These are phyloP conservation scores for Cutaneotrichosporon arboriforme DNA, from an alignment of 1,284 basidiomycete species.

Conservation along the genomic window DNA sequence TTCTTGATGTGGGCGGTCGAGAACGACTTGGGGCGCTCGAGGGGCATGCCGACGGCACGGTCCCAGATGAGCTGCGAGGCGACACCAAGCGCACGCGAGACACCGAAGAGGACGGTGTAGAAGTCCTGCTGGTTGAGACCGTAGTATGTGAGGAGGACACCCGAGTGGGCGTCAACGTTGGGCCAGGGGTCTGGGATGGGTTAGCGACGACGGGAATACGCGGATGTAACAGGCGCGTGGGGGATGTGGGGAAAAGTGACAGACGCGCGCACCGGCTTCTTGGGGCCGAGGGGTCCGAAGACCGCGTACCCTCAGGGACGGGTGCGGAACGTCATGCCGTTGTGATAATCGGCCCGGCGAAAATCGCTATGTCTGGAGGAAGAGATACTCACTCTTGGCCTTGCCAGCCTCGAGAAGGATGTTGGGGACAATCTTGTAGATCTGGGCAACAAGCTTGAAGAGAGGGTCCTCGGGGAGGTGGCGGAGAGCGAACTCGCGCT, in stretches of 20 bases:
- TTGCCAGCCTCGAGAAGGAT: slow-evolving; percentile 91
- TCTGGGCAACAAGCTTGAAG: slow-evolving; percentile 88
- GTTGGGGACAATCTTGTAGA: slow-evolving; percentile 87
- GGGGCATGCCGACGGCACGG: slow-evolving; percentile 72
- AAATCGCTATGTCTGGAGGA: not conserved
- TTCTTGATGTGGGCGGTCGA: slow-evolving; percentile 49
- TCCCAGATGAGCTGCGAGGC: slow-evolving; percentile 89
- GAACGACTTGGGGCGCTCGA: slow-evolving; percentile 51
- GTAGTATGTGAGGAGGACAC: slow-evolving; percentile 78
- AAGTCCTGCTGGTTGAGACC: slow-evolving; percentile 80
- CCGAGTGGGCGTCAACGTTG: slow-evolving; percentile 96
- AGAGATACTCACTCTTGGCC: slow-evolving; percentile 63
- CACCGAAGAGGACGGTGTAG: slow-evolving; percentile 96
- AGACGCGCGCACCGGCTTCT: not conserved
- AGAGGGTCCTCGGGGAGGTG: slow-evolving; percentile 79
- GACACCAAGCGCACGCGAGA: slow-evolving; percentile 87
- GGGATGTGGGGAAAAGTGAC: too few relatives aligned
- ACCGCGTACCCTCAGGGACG: not conserved
- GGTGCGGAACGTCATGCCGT: not conserved
- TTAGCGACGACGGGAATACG: not conserved
- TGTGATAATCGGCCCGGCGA: not conserved
- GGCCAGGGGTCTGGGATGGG: slow-evolving; percentile 50
- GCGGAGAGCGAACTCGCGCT: slow-evolving; percentile 88
- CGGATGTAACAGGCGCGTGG: not conserved
- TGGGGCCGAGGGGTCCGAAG: slow-evolving; percentile 1